These are phyloP conservation scores for Arthrobotrys conoides DNA, from an alignment of 2,329 filamentous ascomycete genomes.

Conservation along the genomic window DNA sequence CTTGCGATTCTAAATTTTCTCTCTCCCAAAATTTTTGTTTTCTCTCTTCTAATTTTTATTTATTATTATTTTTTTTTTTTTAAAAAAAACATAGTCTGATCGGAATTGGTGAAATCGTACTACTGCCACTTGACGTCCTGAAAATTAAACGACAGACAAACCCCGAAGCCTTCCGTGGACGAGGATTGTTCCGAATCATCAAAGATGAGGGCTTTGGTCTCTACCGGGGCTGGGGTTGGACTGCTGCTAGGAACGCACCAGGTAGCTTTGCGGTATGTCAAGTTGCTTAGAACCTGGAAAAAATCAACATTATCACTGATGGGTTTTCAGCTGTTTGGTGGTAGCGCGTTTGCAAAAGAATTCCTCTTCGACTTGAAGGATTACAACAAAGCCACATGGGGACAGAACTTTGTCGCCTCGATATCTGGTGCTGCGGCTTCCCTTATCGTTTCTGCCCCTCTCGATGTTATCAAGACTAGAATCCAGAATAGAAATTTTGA, in stretches of 20 bases:
- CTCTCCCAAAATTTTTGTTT: too few species aligned
- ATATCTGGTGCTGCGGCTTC: slow-evolving; percentile 95
- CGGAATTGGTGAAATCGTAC: slow-evolving; percentile 95
- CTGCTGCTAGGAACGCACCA: slow-evolving; percentile 94
- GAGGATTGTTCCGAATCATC: slow-evolving; percentile 90
- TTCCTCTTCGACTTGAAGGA: slow-evolving; percentile 90
- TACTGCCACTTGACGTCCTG: slow-evolving; percentile 93
- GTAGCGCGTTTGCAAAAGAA: slow-evolving; percentile 96
- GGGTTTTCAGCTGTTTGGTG: slow-evolving; percentile 83
- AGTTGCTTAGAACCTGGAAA: neutral
- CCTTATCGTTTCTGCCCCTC: slow-evolving; percentile 93
- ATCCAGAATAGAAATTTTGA: slow-evolving; percentile 99
- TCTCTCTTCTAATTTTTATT: too few species aligned
- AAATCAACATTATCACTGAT: neutral
- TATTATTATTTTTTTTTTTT: slow-evolving; percentile 39
- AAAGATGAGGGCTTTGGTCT: slow-evolving; percentile 94
- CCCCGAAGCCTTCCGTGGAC: slow-evolving; percentile 95
- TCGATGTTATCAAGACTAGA: slow-evolving; percentile 98
- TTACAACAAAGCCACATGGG: slow-evolving; percentile 95
- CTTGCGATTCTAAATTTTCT: slow-evolving; percentile 36
- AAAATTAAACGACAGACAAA: slow-evolving; percentile 99
- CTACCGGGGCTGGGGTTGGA: slow-evolving; percentile 98
- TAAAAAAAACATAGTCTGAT: slow-evolving; percentile 79
- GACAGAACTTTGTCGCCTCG: slow-evolving; percentile 97
- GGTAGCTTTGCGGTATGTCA: slow-evolving; percentile 90